Conservation (phyloP, 148 eudicot genomes). For the Camellia japonica region DNA sequence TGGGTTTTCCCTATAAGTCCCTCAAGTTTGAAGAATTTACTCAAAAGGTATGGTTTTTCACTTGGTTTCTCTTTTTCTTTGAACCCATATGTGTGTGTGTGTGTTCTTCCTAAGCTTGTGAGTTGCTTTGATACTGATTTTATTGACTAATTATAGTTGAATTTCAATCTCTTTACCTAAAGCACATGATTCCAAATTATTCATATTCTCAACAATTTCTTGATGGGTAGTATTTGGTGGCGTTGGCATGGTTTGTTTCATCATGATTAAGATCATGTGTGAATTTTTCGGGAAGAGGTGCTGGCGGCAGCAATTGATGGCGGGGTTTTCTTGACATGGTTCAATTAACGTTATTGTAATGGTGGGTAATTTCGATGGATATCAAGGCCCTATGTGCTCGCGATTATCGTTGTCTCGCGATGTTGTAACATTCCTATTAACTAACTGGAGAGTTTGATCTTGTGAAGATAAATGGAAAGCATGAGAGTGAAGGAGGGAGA, state of each 20-base stretch:
- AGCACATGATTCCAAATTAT: not conserved
- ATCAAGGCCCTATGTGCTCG: not conserved
- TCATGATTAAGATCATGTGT: not conserved
- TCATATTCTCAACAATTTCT: not conserved
- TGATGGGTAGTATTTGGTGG: not conserved
- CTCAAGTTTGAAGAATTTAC: not conserved
- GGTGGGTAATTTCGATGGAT: not conserved
- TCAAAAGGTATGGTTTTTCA: not conserved
- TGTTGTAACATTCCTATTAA: not conserved
- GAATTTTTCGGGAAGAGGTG: not conserved
- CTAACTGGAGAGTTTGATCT: slow-evolving; percentile 3
- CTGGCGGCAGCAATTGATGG: not conserved
- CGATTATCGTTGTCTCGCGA: not conserved
- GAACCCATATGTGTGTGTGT: too few species aligned
- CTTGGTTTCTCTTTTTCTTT: not conserved
- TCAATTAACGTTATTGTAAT: not conserved
- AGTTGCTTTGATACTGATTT: not conserved
- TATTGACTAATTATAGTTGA: not conserved
- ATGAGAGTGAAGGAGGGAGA: not conserved
- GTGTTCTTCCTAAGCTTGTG: too few species aligned
- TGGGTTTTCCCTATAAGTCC: not conserved
- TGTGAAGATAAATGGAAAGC: not conserved
- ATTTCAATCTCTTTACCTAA: not conserved
- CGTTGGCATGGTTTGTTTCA: not conserved
- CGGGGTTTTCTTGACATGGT: not conserved